These are phyloP conservation scores for Smithsoniella earleae DNA, from an alignment of 163 green algal genomes.

Conservation along the genomic window DNA sequence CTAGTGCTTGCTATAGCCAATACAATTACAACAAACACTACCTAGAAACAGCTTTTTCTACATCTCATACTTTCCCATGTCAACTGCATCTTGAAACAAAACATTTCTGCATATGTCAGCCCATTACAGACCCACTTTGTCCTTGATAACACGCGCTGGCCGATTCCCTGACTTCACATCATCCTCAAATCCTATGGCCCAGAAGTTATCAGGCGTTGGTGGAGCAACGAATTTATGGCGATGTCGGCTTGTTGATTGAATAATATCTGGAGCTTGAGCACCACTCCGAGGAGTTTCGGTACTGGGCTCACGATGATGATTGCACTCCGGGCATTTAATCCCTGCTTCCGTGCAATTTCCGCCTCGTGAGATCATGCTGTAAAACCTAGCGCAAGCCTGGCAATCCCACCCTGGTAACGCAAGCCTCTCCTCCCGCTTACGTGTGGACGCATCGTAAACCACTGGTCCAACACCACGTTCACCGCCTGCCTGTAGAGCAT, in stretches of 20 bases:
- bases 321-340: not conserved
- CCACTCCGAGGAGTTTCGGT: not conserved
- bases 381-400: constrained; percentile 4
- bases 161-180: too few species aligned
- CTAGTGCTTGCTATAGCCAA: too few species aligned
- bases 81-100: too few species aligned
- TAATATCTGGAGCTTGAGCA: not conserved
- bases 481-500: too few species aligned
- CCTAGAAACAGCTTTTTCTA: too few species aligned
- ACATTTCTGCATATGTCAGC: too few species aligned
- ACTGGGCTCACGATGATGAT: not conserved
- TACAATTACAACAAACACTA: too few species aligned
- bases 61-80: too few species aligned
- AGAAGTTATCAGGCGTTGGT: constrained; percentile 19
- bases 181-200: constrained; percentile 28
- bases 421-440: not conserved
- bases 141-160: too few species aligned
- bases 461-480: too few species aligned
- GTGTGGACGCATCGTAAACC: not conserved
- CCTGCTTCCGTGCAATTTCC: not conserved
- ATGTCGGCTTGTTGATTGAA: not conserved
- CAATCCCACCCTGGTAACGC: constrained; percentile 7
- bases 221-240: constrained; percentile 11
- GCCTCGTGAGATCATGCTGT: not conserved
- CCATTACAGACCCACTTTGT: too few species aligned